Conservation (phyloP, 139 green algal species). For the Nannochloris sp. region DNA sequence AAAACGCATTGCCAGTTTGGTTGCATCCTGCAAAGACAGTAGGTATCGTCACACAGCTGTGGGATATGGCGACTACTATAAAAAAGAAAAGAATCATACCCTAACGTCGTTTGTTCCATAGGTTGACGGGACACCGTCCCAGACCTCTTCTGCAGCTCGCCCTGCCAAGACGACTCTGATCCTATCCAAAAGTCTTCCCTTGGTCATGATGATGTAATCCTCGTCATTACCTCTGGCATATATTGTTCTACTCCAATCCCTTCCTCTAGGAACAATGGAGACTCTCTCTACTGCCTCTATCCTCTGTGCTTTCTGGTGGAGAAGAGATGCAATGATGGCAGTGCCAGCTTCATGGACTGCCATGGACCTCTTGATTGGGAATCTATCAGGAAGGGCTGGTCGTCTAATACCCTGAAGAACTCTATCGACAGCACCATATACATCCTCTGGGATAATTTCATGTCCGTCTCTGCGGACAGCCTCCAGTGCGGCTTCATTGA, state of each 20-base stretch:
- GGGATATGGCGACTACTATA: too few species aligned
- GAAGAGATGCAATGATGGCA: slow-evolving; percentile 54
- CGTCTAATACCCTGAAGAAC: slow-evolving; percentile 67
- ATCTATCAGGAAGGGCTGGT: slow-evolving; percentile 39
- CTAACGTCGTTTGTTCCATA: slow-evolving; percentile 16
- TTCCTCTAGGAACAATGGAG: slow-evolving; percentile 50
- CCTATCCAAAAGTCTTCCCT: slow-evolving; percentile 61
- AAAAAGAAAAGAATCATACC: background rate
- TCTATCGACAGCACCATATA: slow-evolving; percentile 74
- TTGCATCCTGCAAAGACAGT: slow-evolving; percentile 22
- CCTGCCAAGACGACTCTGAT: slow-evolving; percentile 56
- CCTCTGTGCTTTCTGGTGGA: slow-evolving; percentile 30
- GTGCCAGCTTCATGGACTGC: slow-evolving; percentile 45
- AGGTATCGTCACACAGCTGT: too few species aligned
- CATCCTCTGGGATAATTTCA: slow-evolving; percentile 45
- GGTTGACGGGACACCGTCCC: slow-evolving; percentile 10
- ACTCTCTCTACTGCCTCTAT: slow-evolving; percentile 71
- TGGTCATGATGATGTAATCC: slow-evolving; percentile 69
- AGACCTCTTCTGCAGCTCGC: slow-evolving; percentile 45
- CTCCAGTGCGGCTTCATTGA: slow-evolving; percentile 86
- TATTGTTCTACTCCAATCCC: slow-evolving; percentile 52
- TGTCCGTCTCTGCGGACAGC: slow-evolving; percentile 44
- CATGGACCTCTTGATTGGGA: slow-evolving; percentile 21
- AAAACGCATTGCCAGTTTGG: slow-evolving; percentile 30
- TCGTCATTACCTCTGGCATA: slow-evolving; percentile 63